Conservation (phyloP, 345 rosid species). For the Eucalyptus microcorys region DNA sequence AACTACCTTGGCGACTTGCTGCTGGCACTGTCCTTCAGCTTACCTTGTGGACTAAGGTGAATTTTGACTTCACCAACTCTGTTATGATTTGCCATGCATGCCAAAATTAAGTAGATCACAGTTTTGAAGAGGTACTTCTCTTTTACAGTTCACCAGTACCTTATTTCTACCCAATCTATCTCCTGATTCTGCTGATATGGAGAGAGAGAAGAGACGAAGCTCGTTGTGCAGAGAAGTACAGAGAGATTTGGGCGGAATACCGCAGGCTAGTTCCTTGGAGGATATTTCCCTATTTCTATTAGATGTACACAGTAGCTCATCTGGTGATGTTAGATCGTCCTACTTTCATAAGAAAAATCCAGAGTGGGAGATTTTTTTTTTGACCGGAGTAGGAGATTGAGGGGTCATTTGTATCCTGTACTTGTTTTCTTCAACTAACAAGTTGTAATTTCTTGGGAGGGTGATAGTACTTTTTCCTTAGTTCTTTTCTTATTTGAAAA, state of each 20-base stretch:
- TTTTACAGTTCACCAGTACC: conserved; percentile 65
- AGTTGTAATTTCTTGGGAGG: neutral
- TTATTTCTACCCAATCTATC: conserved; percentile 81
- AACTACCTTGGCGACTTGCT: conserved; percentile 91
- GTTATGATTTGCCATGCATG: neutral
- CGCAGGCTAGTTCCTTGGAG: conserved; percentile 78
- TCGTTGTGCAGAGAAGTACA: conserved; percentile 84
- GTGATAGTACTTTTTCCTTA: neutral
- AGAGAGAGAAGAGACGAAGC: conserved; percentile 84
- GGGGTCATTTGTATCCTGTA: too few relatives aligned
- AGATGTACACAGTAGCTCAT: neutral
- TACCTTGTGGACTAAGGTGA: conserved; percentile 87
- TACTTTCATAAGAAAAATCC: neutral
- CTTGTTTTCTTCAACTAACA: neutral
- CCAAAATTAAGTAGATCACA: neutral
- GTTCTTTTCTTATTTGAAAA: neutral
- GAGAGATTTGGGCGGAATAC: conserved; percentile 76
- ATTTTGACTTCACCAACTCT: neutral
- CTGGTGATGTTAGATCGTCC: neutral
- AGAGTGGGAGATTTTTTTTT: neutral
- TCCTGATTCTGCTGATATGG: conserved; percentile 78
- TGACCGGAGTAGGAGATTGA: too few relatives aligned
- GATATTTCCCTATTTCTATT: conserved; percentile 77
- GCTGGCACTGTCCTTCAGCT: conserved; percentile 88
- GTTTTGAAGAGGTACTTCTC: neutral